Evolutionary conservation across 768 basidiomycete genomes (phyloP).

Genomic region (Serendipita vermifera): DNA sequence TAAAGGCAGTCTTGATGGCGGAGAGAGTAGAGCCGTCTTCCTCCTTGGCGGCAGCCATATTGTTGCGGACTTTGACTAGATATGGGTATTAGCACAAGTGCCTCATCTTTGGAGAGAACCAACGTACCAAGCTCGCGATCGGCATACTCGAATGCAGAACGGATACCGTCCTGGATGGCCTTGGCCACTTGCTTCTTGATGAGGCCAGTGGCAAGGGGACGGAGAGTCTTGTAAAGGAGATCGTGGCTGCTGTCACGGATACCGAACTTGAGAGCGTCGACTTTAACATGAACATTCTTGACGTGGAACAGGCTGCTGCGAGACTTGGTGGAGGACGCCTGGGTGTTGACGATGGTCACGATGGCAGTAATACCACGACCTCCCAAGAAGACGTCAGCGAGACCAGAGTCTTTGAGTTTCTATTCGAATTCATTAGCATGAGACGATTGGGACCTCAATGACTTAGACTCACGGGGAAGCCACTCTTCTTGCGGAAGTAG

Average conservation of each 20-base stretch:
- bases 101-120: too few species aligned
- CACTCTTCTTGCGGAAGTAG: constrained; percentile 76
- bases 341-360: constrained; percentile 1
- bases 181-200: constrained; percentile 54
- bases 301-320: constrained; percentile 60
- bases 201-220: constrained; percentile 63
- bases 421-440: constrained; percentile 16
- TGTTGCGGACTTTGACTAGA: constrained; percentile 60
- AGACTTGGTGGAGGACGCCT: constrained; percentile 33
- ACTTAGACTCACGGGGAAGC: constrained; percentile 34
- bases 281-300: constrained; percentile 58
- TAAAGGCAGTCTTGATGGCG: constrained; percentile 45
- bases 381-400: constrained; percentile 76
- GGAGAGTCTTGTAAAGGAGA: constrained; percentile 71
- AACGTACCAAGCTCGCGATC: constrained; percentile 56
- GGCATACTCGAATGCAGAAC: constrained; percentile 71
- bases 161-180: constrained; percentile 52
- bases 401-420: constrained; percentile 65
- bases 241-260: constrained; percentile 90
- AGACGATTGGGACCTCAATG: not conserved
- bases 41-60: constrained; percentile 51
- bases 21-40: constrained; percentile 33
- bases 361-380: constrained; percentile 65
- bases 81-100: too few species aligned
- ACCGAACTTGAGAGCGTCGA: constrained; percentile 77